Base-by-base conservation (phyloP, 306 rosid genomes). In the Trifolium pratense region DNA sequence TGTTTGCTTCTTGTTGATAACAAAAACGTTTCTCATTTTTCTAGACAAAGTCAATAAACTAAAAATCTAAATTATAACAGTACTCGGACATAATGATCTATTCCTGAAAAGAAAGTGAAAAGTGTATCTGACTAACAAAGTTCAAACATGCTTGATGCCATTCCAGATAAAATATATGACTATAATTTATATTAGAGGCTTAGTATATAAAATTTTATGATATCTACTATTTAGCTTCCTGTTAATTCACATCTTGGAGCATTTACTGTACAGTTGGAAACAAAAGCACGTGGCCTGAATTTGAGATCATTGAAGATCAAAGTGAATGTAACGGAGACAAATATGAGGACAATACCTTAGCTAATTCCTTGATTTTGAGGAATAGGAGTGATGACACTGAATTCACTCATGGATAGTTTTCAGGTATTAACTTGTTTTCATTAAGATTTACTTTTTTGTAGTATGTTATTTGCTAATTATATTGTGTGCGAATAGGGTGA, bases 261-360 rank as follows among this genome's bases (percentile, higher is more conserved):
- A 48, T 76, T 71, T 49, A 49, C 42, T 3, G 3, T 71, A 17
- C 85, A 89, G 92, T 77, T 84, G 87, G 78, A 32, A 80, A 79
- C 87, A 53, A 65, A n/a, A 42, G 71, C 65, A 25, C 62, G 61
- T 92, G 93, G 96, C 92, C 92, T 53, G 98, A 86, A 48, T 87
- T 81, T 76, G 79, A 86, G 80, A 87, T 93, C 72, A 80, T 82
- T 76, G 98, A 89, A 70, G 75, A 82, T 3, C 94, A 91, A 77
- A 83, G 87, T 84, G 95, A 74, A 64, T 82, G 71, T 46, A 74
- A 70, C 51, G n/a, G 20, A 37, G 82, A 79, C 74, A 82, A 58
- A 55, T 21, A 77, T 4, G 79, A 85, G 66, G 86, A 82, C 15
- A 63, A 40, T 56, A 70, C 84, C 15, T 32, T 68, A 43, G 62